Conservation (phyloP, 306 rosid genomes). For the Echinosophora koreensis region DNA sequence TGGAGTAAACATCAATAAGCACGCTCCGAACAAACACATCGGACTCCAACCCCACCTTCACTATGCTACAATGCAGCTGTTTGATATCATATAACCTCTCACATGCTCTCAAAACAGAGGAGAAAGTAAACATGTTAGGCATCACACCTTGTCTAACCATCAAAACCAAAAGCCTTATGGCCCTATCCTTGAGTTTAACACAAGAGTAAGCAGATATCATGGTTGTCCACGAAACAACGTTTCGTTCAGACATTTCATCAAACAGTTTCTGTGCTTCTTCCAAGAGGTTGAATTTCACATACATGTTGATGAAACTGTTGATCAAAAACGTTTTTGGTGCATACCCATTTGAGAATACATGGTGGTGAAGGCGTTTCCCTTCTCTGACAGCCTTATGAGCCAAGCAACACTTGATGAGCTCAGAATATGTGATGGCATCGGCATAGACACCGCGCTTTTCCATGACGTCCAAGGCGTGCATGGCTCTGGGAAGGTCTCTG, state of each 20-base stretch:
- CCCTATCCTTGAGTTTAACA: slow-evolving; percentile 61
- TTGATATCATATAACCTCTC: slow-evolving; percentile 57
- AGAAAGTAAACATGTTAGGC: slow-evolving; percentile 89
- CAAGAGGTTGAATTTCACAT: slow-evolving; percentile 68
- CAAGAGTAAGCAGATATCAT: slow-evolving; percentile 74
- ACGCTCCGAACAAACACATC: slow-evolving; percentile 85
- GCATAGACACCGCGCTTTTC: slow-evolving; percentile 63
- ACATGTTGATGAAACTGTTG: slow-evolving; percentile 74
- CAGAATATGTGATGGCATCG: slow-evolving; percentile 70
- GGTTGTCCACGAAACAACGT: slow-evolving; percentile 88
- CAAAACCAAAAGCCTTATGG: slow-evolving; percentile 61
- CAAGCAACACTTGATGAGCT: slow-evolving; percentile 87
- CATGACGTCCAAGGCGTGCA: slow-evolving; percentile 76
- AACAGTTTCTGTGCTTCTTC: slow-evolving; percentile 76
- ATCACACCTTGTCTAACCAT: slow-evolving; percentile 82
- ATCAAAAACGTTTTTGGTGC: slow-evolving; percentile 63
- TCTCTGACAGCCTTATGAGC: slow-evolving; percentile 65
- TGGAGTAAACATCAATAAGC: slow-evolving; percentile 77
- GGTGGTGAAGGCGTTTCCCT: slow-evolving; percentile 73
- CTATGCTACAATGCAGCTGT: slow-evolving; percentile 72
- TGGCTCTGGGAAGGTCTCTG: slow-evolving; percentile 76
- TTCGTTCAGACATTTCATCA: slow-evolving; percentile 80
- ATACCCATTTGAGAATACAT: slow-evolving; percentile 73
- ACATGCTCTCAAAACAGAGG: slow-evolving; percentile 85
- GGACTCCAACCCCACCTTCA: slow-evolving; percentile 81